Conservation (phyloP, 441 rosid species). For the Sinapis alba region DNA sequence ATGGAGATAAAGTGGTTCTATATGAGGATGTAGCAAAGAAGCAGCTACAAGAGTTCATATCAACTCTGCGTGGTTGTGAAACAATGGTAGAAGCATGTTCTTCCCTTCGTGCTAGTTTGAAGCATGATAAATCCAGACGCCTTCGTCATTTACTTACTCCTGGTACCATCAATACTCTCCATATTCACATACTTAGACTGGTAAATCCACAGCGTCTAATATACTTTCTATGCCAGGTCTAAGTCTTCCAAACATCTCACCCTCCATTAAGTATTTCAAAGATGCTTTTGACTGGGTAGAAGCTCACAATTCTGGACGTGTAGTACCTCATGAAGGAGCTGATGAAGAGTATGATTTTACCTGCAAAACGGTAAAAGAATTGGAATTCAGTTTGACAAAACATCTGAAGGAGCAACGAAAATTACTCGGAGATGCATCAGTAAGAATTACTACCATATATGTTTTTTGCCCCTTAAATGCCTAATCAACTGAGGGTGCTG, state of each 20-base stretch:
- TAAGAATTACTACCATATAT: conserved; percentile 44
- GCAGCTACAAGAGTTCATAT: conserved; percentile 87
- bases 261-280: conserved; percentile 77
- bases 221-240: conserved; percentile 59
- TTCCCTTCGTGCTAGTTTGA: conserved; percentile 67
- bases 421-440: conserved; percentile 82
- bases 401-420: conserved; percentile 89
- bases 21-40: conserved; percentile 96
- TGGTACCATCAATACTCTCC: conserved; percentile 52
- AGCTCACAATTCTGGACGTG: conserved; percentile 86
- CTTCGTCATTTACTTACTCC: conserved; percentile 73
- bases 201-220: conserved; percentile 21
- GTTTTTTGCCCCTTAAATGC: conserved; percentile 29
- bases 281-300: conserved; percentile 97
- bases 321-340: conserved; percentile 88
- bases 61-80: conserved; percentile 90
- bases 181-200: conserved; percentile 18
- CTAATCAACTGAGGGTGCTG: conserved; percentile 26
- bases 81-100: conserved; percentile 78
- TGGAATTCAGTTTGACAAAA: conserved; percentile 65
- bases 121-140: conserved; percentile 64
- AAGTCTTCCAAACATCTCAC: conserved; percentile 62
- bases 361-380: conserved; percentile 55
- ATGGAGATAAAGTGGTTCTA: conserved; percentile 79
- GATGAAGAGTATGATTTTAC: conserved; percentile 83